phyloP scores from a whole-genome alignment of 371 early-diverging fungal genomes.

The Rhizomucor miehei region DNA sequence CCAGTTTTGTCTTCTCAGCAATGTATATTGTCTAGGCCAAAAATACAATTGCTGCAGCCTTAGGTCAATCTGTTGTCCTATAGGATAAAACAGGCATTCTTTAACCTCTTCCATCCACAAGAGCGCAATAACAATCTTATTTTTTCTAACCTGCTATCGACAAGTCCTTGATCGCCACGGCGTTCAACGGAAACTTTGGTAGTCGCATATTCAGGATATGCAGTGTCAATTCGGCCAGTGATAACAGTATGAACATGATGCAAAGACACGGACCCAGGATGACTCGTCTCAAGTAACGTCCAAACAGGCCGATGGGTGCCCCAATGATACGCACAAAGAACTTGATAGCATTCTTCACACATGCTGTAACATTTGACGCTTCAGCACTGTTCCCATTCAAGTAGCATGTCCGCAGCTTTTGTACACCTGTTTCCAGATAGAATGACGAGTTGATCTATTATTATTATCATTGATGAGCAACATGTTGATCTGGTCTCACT shows the following conservation, averaged over 20 bases:
- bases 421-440: conserved; percentile 42
- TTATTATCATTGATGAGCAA: too few species aligned
- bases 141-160: conserved; percentile 54
- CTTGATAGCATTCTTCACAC: not conserved
- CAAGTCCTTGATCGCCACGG: conserved; percentile 61
- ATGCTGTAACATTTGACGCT: too few species aligned
- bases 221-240: conserved; percentile 48
- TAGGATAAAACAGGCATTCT: not conserved
- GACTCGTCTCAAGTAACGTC: conserved; percentile 23
- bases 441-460: conserved; percentile 49
- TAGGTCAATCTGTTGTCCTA: conserved; percentile 77
- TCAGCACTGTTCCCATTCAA: too few species aligned
- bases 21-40: conserved; percentile 79
- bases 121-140: too few species aligned
- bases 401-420: not conserved
- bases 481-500: too few species aligned
- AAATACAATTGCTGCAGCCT: conserved; percentile 77
- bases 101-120: not conserved
- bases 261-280: conserved; percentile 34
- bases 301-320: not conserved
- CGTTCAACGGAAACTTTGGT: conserved; percentile 56
- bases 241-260: conserved; percentile 41
- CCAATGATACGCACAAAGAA: not conserved
- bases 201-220: conserved; percentile 52
- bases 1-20: conserved; percentile 58